Base-by-base conservation (phyloP, 345 rosid genomes). In the Arabidopsis arenosa region DNA sequence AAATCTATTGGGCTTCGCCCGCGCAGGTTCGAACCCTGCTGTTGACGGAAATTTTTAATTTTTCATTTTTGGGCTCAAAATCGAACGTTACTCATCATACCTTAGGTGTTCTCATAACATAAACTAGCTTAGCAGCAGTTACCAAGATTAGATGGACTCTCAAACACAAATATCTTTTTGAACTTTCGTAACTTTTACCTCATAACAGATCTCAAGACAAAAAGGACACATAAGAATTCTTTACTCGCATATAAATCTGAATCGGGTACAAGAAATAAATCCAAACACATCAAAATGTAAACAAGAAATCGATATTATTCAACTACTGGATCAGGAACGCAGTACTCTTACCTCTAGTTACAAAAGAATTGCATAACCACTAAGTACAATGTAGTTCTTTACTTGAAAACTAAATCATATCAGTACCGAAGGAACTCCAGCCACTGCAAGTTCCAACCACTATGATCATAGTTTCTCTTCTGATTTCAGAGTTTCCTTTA, bases 11-110 rank as follows among this genome's bases (percentile, higher is more conserved):
- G 90, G 91, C 84, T 84, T 11, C 75, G 90, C 91, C 89, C 88
- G 86, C 91, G 90, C 90, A 86, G 88, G 89, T 89, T 91, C 91
- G 88, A 89, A 88, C 85, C 94, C 92, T 87, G 86, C 90, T 87
- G 90, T 87, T 88, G 86, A 86, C 89, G 93, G 0, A 0, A 0
- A 0, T 9, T 39, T 37, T 32, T 3, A 0, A 1, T 2, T 11
- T 49, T 51, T 10, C 5, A 1, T 11, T 30, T 18, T 49, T 10
- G 2, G 28, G 4, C 4, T 37, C 8, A 64, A 33, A 59, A 33
- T 10, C 56, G 5, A 47, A 64, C 10, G 9, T 32, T 2, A 10
- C 5, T 12, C 4, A 10, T 18, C 15, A 2, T 2, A 53, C 13
- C 13, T 21, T 9, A 4, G 9, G 6, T 39, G 2, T 9, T 35